Conservation (phyloP, 306 rosid species). For the Vigna reflexopilosa region DNA sequence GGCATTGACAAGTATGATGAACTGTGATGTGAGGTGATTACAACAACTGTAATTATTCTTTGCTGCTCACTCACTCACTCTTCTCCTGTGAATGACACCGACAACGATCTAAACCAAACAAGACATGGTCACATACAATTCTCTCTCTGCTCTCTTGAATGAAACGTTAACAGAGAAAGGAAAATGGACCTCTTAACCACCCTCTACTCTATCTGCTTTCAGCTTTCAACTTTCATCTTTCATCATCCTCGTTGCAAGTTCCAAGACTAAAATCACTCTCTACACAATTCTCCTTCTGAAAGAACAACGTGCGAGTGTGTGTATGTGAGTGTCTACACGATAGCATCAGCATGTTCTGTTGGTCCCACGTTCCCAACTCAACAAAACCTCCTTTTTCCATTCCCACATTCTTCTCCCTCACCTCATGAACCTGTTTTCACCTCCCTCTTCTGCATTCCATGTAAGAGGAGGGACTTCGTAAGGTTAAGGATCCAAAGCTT, state of each 20-base stretch:
- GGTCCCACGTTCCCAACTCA: conserved; percentile 72
- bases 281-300: conserved; percentile 22
- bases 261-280: neutral
- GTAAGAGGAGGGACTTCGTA: conserved; percentile 29
- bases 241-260: neutral
- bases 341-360: conserved; percentile 39
- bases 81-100: conserved; percentile 55
- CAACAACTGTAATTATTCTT: conserved; percentile 59
- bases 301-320: conserved; percentile 2
- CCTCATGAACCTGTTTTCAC: conserved; percentile 66
- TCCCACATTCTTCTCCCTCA: conserved; percentile 32
- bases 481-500: conserved; percentile 24
- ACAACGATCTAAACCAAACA: conserved; percentile 49
- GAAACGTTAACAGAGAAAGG: conserved; percentile 48
- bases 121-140: neutral
- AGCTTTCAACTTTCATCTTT: conserved; percentile 18
- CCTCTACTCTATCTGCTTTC: conserved; percentile 31
- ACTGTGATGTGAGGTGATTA: conserved; percentile 10
- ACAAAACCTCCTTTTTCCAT: conserved; percentile 42
- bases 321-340: neutral
- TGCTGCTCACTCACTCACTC: conserved; percentile 53
- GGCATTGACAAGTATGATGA: conserved; percentile 38
- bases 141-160: conserved; percentile 45
- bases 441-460: conserved; percentile 52
- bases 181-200: conserved; percentile 60